Base-by-base conservation (phyloP, 108 stramenopile species). In the Skeletonema menzelii region DNA sequence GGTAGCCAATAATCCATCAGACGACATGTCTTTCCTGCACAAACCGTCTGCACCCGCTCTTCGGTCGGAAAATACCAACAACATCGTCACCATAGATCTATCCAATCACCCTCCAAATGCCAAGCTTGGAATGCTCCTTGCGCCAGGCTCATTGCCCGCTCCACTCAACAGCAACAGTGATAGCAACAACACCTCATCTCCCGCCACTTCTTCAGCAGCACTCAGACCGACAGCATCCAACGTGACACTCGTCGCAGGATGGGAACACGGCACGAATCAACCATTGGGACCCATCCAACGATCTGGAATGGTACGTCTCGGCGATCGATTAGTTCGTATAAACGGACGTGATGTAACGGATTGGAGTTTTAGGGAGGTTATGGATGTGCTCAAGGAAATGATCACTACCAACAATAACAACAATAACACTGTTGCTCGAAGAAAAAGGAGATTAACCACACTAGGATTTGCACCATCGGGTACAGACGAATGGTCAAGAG, bases 111-210 rank as follows among this genome's bases (percentile, higher is more conserved):
- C 77, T 3, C 69, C 73, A n/a, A 19, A 58, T 26, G 46, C 57
- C 14, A 73, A 78, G 20, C 82, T 83, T 7, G 82, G 82, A 59
- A 72, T 83, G 56, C 69, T 83, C 57, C 78, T 83, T 10, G 82
- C 82, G 7, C 82, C 82, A 20, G 59, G 58, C 22, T 70, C 67
- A 8, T 59, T 68, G 11, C 59, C 67, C 27, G 67, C 49, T 22
- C 22, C 49, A 22, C 7, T 22, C 2, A n/a, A 46, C 20, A 64
- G 37, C 47, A 40, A 19, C 14, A 63, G 14, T 26, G 4, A 15
- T n/a, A 27, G 49, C 46, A 42, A 10, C 27, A 63, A 14, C 58
- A 13, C 60, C 2, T 10, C 12, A 49, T 13, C 61, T 34, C 44
- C 72, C 17, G 12, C 55, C 44, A n/a, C 49, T 6, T 12, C 69